A percentile compares a stretch with the other conserved stretches of the same genome.
Evolutionary conservation across 805 yeast genomes (phyloP).

Genomic region (Saccharomycopsis fodiens): DNA sequence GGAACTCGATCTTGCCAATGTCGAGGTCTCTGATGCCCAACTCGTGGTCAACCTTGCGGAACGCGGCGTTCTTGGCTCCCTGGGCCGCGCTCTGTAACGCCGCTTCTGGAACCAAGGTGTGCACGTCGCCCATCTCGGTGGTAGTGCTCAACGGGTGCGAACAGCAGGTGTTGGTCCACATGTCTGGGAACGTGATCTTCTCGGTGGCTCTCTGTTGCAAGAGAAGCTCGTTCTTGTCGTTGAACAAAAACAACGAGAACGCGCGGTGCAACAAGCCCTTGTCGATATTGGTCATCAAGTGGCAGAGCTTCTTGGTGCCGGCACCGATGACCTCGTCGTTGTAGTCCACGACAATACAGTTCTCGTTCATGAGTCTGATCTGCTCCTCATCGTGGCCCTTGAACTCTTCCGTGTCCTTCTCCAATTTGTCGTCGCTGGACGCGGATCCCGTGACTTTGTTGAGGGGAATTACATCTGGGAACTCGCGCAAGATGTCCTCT

Average conservation of each 20-base stretch:
- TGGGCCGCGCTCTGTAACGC: slow-evolving; percentile 48
- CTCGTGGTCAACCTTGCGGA: slow-evolving; percentile 88
- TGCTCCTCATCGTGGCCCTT: slow-evolving; percentile 91
- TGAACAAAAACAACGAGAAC: slow-evolving; percentile 89
- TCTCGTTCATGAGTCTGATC: slow-evolving; percentile 90
- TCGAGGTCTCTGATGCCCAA: slow-evolving; percentile 74
- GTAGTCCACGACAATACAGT: slow-evolving; percentile 88
- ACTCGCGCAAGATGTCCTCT: slow-evolving; percentile 44
- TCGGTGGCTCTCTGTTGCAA: slow-evolving; percentile 95
- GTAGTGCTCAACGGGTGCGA: slow-evolving; percentile 90
- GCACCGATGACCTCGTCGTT: slow-evolving; percentile 86
- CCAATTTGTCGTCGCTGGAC: slow-evolving; percentile 27
- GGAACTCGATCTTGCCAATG: slow-evolving; percentile 60
- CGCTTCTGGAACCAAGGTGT: slow-evolving; percentile 23
- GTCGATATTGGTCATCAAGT: slow-evolving; percentile 79
- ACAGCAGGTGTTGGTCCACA: slow-evolving; percentile 99
- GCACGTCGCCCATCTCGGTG: slow-evolving; percentile 62
- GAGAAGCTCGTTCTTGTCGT: slow-evolving; percentile 64
- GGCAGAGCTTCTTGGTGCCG: slow-evolving; percentile 87
- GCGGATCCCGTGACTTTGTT: slow-evolving; percentile 52
- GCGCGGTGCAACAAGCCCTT: slow-evolving; percentile 90
- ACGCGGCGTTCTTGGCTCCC: slow-evolving; percentile 86
- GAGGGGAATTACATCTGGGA: slow-evolving; percentile 65
- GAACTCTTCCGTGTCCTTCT: slow-evolving; percentile 33
- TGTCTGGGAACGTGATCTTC: slow-evolving; percentile 90